Percentiles rank a stretch among this genome's conserved stretches.
Evolutionary conservation across 345 rosid species (phyloP).

Genomic region (Conringia planisiliqua): DNA sequence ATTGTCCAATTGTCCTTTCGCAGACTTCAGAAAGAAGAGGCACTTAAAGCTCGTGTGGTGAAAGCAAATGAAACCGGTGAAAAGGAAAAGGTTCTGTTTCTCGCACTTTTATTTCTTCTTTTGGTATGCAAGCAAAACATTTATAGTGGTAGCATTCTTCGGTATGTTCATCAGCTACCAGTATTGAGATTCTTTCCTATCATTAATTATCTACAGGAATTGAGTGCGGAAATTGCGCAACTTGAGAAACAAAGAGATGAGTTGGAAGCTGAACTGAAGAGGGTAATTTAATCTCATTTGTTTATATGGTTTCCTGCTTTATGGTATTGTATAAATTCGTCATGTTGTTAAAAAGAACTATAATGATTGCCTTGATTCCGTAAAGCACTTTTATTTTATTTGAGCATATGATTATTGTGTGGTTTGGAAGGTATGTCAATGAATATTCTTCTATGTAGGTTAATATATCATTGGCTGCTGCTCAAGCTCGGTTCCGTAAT

Average conservation of each 20-base stretch:
- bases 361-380: not conserved
- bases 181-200: conserved; percentile 17
- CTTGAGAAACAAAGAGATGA: conserved; percentile 81
- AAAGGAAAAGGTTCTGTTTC: conserved; percentile 64
- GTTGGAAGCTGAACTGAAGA: conserved; percentile 90
- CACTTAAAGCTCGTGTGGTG: conserved; percentile 69
- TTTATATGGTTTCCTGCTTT: conserved; percentile 5
- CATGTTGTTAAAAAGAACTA: not conserved
- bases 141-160: not conserved
- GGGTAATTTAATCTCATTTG: conserved; percentile 40
- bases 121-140: not conserved
- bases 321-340: not conserved
- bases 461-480: conserved; percentile 84
- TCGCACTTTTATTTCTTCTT: not conserved
- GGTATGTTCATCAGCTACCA: conserved; percentile 3
- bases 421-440: not conserved
- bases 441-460: conserved; percentile 49
- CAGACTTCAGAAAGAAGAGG: conserved; percentile 85
- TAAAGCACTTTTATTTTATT: not conserved
- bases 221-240: conserved; percentile 68
- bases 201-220: conserved; percentile 54
- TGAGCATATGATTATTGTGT: not conserved
- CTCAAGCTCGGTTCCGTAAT: conserved; percentile 73
- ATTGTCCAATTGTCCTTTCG: conserved; percentile 15
- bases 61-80: conserved; percentile 77